phyloP scores from a whole-genome alignment of 2,329 filamentous ascomycete species.

The Penicillium janthinellum region DNA sequence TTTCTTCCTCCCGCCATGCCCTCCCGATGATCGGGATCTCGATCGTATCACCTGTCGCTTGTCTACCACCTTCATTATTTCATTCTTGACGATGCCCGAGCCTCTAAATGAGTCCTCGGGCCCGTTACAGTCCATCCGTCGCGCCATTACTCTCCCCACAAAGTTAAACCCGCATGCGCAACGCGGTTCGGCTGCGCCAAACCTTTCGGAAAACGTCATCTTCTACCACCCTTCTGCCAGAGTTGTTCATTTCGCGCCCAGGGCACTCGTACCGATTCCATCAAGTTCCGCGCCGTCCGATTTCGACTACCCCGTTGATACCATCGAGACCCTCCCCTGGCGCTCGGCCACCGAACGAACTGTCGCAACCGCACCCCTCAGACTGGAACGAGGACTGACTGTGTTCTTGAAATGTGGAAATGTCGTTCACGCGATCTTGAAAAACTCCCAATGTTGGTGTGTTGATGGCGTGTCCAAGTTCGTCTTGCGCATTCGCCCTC shows the following conservation, averaged over 20 bases:
- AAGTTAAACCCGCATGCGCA: constrained; percentile 34
- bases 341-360: constrained; percentile 76
- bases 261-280: constrained; percentile 46
- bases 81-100: constrained; percentile 36
- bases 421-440: constrained; percentile 81
- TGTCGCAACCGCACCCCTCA: constrained; percentile 76
- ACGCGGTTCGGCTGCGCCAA: constrained; percentile 31
- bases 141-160: constrained; percentile 41
- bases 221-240: constrained; percentile 73
- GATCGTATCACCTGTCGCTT: constrained; percentile 7
- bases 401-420: constrained; percentile 85
- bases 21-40: not conserved
- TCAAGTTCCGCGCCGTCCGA: constrained; percentile 43
- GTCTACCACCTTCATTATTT: constrained; percentile 1
- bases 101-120: constrained; percentile 31
- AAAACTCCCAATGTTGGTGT: constrained; percentile 91
- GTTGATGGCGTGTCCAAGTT: constrained; percentile 83
- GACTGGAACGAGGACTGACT: constrained; percentile 83
- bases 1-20: constrained; percentile 8
- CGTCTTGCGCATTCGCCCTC: constrained; percentile 79
- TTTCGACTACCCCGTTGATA: constrained; percentile 52
- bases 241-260: constrained; percentile 65
- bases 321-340: constrained; percentile 70
- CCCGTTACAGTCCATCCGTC: constrained; percentile 34
- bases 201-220: constrained; percentile 51